Evolutionary conservation across 208 protist genomes (phyloP), one percentile per base, ranked within the genome.

Genomic region (Wallacemonas sp.): DNA sequence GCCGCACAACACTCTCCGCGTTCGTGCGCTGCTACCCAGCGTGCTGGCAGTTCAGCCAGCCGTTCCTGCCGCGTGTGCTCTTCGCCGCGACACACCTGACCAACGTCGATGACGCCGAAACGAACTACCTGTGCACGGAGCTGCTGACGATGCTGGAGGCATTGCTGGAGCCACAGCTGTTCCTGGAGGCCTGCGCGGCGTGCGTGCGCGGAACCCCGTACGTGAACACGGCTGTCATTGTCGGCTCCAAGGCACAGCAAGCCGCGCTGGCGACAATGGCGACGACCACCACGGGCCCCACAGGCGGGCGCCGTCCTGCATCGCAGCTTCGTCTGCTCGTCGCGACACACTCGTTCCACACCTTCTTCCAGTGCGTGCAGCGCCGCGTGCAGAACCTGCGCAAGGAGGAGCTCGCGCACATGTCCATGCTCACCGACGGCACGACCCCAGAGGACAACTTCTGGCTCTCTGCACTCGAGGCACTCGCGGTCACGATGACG

Each of bases 21-120:
- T 52, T 91, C 29, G 63, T 92, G 55, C 85, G 85, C 61, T 80
- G 77, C 61, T 85, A 90, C 76, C 83, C 85, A 21, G 75, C 78
- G 33, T 91, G 81, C 77, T 95, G 88, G 90, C 83, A 88, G 60
- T 89, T 94, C 81, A 83, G 81, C 47, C 84, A 92, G 65, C 87
- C 90, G 12, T 87, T 86, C 68, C 73, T 96, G 48, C 58, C 90
- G 5, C 84, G 69, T 21, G 68, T 92, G 52, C 61, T 92, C 29
- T 85, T 77, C 68, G 76, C 58, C 63, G 81, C 74, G 47, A 88
- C 80, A 43, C 87, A 81, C 68, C 55, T 76, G 19, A 71, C 70
- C 58, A 87, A 89, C 56, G 81, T 86, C 19, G 66, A 87, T 63
- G 90, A 94, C 62, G 61, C 80, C 6, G 85, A 93, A 71, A 88